phyloP scores from a whole-genome alignment of 768 basidiomycete genomes.

The Rhizopogon vulgaris region DNA sequence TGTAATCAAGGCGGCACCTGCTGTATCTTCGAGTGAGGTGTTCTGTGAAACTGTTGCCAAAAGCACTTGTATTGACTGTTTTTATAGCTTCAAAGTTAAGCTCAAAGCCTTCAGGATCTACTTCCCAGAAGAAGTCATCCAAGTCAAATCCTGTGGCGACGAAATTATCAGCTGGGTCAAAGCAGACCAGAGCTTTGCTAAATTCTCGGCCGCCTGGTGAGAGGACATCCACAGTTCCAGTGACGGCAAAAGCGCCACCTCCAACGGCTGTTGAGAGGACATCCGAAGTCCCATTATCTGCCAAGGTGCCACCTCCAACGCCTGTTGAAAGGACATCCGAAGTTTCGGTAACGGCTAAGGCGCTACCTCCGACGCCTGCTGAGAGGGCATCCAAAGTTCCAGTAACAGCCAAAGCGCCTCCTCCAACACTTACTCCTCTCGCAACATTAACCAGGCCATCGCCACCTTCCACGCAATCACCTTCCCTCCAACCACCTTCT shows the following conservation, averaged over 20 bases:
- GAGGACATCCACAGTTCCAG: too few relatives aligned
- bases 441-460: not conserved
- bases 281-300: not conserved
- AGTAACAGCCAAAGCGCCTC: not conserved
- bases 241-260: not conserved
- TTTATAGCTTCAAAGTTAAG: not conserved
- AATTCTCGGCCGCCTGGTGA: not conserved
- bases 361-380: not conserved
- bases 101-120: not conserved
- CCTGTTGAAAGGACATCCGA: not conserved
- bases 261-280: not conserved
- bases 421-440: slow-evolving; percentile 1
- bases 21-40: slow-evolving; percentile 3
- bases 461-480: not conserved
- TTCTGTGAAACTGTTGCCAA: not conserved
- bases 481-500: not conserved
- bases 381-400: not conserved
- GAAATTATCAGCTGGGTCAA: not conserved
- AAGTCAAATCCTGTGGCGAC: not conserved
- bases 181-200: not conserved
- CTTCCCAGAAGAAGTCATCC: not conserved
- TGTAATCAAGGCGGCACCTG: slow-evolving; percentile 1
- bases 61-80: not conserved
- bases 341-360: not conserved
- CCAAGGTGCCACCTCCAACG: not conserved